Conservation (phyloP, 2,329 filamentous ascomycete genomes). For the Amphichorda felina region DNA sequence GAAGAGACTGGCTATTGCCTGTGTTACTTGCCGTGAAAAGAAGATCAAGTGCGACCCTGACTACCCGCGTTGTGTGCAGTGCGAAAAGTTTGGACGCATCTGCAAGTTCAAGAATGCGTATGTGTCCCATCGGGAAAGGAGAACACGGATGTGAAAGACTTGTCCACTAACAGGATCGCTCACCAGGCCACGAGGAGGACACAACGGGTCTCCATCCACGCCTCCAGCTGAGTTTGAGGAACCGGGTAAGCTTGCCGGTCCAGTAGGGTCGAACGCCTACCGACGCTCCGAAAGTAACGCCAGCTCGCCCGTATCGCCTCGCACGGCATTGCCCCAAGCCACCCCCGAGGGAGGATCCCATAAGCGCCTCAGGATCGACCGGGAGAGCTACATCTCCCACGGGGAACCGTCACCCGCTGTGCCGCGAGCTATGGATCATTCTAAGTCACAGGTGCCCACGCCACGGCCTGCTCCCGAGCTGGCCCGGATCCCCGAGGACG, state of each 20-base stretch:
- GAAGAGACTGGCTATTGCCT: slow-evolving; percentile 85
- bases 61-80: slow-evolving; percentile 77
- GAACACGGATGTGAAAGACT: too few species aligned
- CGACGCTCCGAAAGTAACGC: slow-evolving; percentile 28
- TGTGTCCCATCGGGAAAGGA: slow-evolving; percentile 24
- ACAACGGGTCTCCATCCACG: slow-evolving; percentile 43
- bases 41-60: slow-evolving; percentile 96
- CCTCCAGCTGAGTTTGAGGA: slow-evolving; percentile 38
- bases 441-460: slow-evolving; percentile 22
- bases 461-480: slow-evolving; percentile 25
- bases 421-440: slow-evolving; percentile 20
- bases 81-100: slow-evolving; percentile 76
- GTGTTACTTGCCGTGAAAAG: slow-evolving; percentile 86
- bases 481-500: slow-evolving; percentile 35
- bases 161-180: slow-evolving; percentile 4
- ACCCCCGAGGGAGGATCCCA: slow-evolving; percentile 22
- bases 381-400: slow-evolving; percentile 29
- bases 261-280: slow-evolving; percentile 20
- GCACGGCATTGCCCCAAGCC: slow-evolving; percentile 21
- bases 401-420: slow-evolving; percentile 17
- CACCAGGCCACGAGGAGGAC: slow-evolving; percentile 41
- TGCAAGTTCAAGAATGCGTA: slow-evolving; percentile 83
- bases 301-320: slow-evolving; percentile 35
- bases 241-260: slow-evolving; percentile 20
- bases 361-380: slow-evolving; percentile 37